Base-by-base conservation (phyloP, 371 early-diverging fungal species). In the Basidiobolus meristosporus region DNA sequence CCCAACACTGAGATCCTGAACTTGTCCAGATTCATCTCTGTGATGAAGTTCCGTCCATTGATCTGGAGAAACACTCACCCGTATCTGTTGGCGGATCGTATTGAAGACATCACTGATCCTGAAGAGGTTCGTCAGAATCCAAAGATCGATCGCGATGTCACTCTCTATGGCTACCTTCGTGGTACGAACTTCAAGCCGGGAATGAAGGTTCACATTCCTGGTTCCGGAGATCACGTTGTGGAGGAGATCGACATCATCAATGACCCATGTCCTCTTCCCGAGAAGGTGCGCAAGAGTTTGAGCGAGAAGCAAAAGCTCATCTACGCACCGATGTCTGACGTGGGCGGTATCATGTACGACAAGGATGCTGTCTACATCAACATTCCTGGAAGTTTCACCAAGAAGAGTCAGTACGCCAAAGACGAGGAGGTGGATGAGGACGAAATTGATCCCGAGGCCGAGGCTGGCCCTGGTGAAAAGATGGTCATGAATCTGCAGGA, bases 281-380 rank as follows among this genome's bases (percentile, higher is more conserved):
- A 88, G 42, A 90, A 88, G 59, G 82, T 77, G 44, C 72, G 86
- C 33, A 87, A 82, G 56, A 64, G 77, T 1, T 53, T 95, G 49
- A 80, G 75, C 51, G 92, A 91, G 48, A 85, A 90, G 50, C 77
- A 87, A 47, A 92, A 90, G 59, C 65, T 92, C 31, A 79, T 95
- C 22, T 93, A 93, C 49, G 98, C 96, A n/a, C 98, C 98, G 29
- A 92, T 91, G 90, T 82, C 90, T 0, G 93, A 93, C 48, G 86
- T 97, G 5, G 90, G 88, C 48, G 98, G 98, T 35, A 83, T 97
- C 47, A 73, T 92, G 73, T 93, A 90, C 59, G 98, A 97, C 59
- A 91, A 90, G 53, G 98, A 97, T 64, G 95, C 93, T 7, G 89
- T 97, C 14, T 97, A 97, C 51, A 90, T 97, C 48, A 82, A 90